Evolutionary conservation across 495 filamentous ascomycete genomes (phyloP).

Genomic region (Aspergillus leporis): DNA sequence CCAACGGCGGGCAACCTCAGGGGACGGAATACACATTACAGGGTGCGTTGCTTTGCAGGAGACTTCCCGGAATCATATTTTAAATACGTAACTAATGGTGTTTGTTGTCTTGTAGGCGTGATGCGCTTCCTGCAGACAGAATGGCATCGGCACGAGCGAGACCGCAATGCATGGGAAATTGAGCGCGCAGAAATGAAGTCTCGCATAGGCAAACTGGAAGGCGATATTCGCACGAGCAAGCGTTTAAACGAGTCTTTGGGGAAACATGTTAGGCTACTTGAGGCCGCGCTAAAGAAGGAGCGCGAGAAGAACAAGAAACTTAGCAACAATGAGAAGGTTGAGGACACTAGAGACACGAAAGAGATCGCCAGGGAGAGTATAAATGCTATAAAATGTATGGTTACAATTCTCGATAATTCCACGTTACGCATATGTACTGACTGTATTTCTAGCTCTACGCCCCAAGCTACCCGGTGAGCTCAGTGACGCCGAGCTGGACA

Average conservation of each 20-base stretch:
- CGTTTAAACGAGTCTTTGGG: slow-evolving; percentile 82
- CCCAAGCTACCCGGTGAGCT: slow-evolving; percentile 41
- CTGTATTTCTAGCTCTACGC: slow-evolving; percentile 32
- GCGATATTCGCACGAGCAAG: slow-evolving; percentile 80
- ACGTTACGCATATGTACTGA: background rate
- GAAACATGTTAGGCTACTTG: slow-evolving; percentile 87
- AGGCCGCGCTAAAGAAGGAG: slow-evolving; percentile 83
- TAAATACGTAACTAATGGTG: slow-evolving; percentile 10
- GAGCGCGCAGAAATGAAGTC: slow-evolving; percentile 99
- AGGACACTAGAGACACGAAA: slow-evolving; percentile 44
- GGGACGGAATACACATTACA: slow-evolving; percentile 99
- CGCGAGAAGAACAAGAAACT: slow-evolving; percentile 51
- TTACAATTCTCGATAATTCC: background rate
- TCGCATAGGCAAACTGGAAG: slow-evolving; percentile 93
- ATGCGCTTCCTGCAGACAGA: slow-evolving; percentile 99
- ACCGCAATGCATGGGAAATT: slow-evolving; percentile 98
- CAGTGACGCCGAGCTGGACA: slow-evolving; percentile 49
- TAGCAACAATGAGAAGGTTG: slow-evolving; percentile 48
- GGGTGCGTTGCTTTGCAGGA: slow-evolving; percentile 54
- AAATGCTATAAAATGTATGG: slow-evolving; percentile 42
- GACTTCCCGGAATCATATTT: background rate
- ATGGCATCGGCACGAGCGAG: slow-evolving; percentile 98
- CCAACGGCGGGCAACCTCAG: slow-evolving; percentile 62
- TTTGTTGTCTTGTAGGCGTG: slow-evolving; percentile 61
- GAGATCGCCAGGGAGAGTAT: slow-evolving; percentile 45